Evolutionary conservation across 768 basidiomycete genomes (phyloP), one percentile per base, ranked within the genome.

Genomic region (Hirschioporus abietinus): DNA sequence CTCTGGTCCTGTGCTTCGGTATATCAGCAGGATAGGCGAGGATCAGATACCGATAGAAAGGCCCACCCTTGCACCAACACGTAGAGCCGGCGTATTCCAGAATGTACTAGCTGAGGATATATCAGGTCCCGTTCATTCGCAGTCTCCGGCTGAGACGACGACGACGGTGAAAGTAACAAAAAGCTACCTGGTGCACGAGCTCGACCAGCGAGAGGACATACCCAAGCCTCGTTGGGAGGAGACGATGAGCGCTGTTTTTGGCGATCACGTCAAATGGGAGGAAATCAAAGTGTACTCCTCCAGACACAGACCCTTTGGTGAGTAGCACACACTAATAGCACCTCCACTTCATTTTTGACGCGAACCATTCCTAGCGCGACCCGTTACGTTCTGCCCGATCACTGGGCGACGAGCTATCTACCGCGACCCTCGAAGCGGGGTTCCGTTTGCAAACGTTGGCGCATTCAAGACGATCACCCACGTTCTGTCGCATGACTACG

Each of bases 191-290:
- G 76, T 93, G 1, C 88, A 92, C 71, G 89, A 91, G 70, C 63
- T 81, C 1, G 79, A 77, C 1, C 86, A 89, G 68, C 73, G 76
- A 1, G 76, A 81, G 25, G 78, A 78, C 5, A 75, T 76, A 0
- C 75, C 79, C 0, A 86, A 86, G 66, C 88, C 90, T 0, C 72
- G 76, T 0, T 90, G 91, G 90, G 80, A 78, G 61, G 85, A 89
- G 34, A 93, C 90, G 12, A 91, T 95, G 89, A 72, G 82, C 7
- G 88, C 92, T 1, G 82, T 96, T 79, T 93, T 98, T 71, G 95
- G 96, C 1, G 82, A 90, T 63, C 90, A 96, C 70, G 88, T 89
- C 9, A 83, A 88, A 62, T 98, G 92, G 92, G 87, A 90, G 63
- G 83, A 88, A 30, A 66, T 91, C 24, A 86, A 82, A 67, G 88